Base-by-base conservation (phyloP, 2,329 filamentous ascomycete species). In the Neurospora sp. region DNA sequence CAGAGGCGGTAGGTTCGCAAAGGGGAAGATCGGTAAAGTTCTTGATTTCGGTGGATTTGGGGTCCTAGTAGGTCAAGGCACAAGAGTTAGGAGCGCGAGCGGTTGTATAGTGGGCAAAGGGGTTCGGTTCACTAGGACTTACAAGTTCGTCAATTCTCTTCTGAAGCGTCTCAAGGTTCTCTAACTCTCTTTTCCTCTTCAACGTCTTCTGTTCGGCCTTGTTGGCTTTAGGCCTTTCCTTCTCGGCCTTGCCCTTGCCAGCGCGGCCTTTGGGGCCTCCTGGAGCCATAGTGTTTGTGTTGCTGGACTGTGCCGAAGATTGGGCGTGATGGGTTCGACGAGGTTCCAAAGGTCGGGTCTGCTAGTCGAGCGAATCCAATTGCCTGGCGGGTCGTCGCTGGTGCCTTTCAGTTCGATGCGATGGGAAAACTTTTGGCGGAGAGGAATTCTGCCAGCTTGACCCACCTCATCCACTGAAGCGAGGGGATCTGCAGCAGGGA, bases 21-120 rank as follows among this genome's bases (percentile, higher is more conserved):
- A 99, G 86, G 17, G 96, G 96, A 0, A 99, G 86, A 70, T 97
- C 89, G 75, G 89, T 85, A 79, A 99, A 99, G 73, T 87, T 86
- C 73, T 88, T 89, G 75, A 86, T 83, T 17, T 87, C 81, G 73
- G 83, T 78, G 8, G 83, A 81, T 73, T 90, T 90, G 67, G 83
- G 80, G 72, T 92, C 90, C 87, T 90, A 36, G 11, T 28, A 17
- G 40, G 23, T 15, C 12, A 3, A 40, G n/a, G 5, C 46, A 33
- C 12, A 28, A 69, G 2, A 36, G n/a, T 37, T 17, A 75, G 80
- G 4, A 6, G 2, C 17, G 33, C 19, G 17, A 19, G 11, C 37
- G 5, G 6, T 8, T 36, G 8, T 2, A 15, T 2, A 1, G 46
- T 8, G 28, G n/a, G 12, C 10, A n/a, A 23, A 10, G 19, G 46